Evolutionary conservation across 164 flowering plant genomes (phyloP).

Genomic region (Tetrastigma voinierianum): DNA sequence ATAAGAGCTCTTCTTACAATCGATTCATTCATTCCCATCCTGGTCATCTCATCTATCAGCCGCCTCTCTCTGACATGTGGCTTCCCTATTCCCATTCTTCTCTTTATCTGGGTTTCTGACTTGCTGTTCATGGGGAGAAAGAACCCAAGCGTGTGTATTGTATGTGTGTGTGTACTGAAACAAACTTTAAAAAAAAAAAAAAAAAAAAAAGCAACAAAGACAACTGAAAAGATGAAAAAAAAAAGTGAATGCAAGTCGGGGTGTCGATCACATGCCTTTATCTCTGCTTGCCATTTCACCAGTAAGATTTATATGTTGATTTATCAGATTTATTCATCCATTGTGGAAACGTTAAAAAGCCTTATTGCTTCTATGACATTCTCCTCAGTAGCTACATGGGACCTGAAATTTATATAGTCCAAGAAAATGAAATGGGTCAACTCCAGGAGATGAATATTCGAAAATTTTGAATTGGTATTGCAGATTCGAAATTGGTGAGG

Average conservation of each 20-base stretch:
- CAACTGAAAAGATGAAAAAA: too few species aligned
- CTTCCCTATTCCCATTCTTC: conserved; percentile 96
- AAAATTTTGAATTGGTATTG: too few species aligned
- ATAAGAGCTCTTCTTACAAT: conserved; percentile 91
- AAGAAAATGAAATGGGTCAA: neutral
- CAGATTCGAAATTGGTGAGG: too few species aligned
- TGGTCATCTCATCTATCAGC: conserved; percentile 79
- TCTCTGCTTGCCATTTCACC: conserved; percentile 83
- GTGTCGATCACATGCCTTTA: conserved; percentile 51
- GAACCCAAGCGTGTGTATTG: neutral
- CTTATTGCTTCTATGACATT: conserved; percentile 81
- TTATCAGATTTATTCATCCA: conserved; percentile 93
- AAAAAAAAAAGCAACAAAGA: neutral
- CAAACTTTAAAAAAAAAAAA: too few species aligned
- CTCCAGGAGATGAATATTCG: neutral
- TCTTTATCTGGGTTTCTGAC: conserved; percentile 92
- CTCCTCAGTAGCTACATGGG: conserved; percentile 77
- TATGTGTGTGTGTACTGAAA: too few species aligned
- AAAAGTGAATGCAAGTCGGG: neutral
- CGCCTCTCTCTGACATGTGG: conserved; percentile 88
- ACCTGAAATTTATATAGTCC: conserved; percentile 41
- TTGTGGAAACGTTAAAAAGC: conserved; percentile 81
- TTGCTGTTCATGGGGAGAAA: conserved; percentile 71
- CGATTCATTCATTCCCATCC: conserved; percentile 94
- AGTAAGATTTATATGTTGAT: conserved; percentile 71